Conservation (phyloP, 352 stramenopile genomes). For the Phytophthora crassamura region DNA sequence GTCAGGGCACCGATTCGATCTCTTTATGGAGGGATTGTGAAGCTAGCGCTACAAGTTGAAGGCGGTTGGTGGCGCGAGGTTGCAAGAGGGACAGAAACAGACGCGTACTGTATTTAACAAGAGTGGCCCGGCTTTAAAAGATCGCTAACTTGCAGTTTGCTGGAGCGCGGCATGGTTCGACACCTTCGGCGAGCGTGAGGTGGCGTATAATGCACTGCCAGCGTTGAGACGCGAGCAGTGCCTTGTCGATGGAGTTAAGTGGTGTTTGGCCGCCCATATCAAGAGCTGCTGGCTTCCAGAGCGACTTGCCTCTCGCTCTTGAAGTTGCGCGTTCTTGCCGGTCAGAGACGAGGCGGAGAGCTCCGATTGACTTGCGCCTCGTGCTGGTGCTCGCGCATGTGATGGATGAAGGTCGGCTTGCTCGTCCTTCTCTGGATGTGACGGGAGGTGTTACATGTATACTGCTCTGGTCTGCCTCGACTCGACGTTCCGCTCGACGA, state of each 20-base stretch:
- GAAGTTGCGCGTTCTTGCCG: constrained; percentile 10
- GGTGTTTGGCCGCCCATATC: neutral
- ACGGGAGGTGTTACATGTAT: constrained; percentile 15
- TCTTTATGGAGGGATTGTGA: neutral
- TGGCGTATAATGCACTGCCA: neutral
- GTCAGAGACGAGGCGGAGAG: constrained; percentile 9
- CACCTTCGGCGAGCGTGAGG: neutral
- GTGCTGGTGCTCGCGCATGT: neutral
- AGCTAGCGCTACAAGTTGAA: constrained; percentile 17
- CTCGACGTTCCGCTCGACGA: constrained; percentile 6
- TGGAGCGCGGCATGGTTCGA: neutral
- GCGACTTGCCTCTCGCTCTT: neutral
- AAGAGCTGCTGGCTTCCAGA: too few relatives aligned
- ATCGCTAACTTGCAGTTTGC: constrained; percentile 18
- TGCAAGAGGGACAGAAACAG: neutral
- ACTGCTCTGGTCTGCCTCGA: neutral
- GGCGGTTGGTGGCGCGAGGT: constrained; percentile 16
- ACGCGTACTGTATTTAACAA: constrained; percentile 17
- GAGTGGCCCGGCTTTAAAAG: constrained; percentile 8
- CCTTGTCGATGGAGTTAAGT: neutral
- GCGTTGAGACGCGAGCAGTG: too few relatives aligned
- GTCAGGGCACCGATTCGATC: constrained; percentile 10
- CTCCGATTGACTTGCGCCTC: constrained; percentile 16
- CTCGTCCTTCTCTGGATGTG: neutral
- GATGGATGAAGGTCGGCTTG: constrained; percentile 30